Conservation (phyloP, 116 monocot species). For the Iris pallida region DNA sequence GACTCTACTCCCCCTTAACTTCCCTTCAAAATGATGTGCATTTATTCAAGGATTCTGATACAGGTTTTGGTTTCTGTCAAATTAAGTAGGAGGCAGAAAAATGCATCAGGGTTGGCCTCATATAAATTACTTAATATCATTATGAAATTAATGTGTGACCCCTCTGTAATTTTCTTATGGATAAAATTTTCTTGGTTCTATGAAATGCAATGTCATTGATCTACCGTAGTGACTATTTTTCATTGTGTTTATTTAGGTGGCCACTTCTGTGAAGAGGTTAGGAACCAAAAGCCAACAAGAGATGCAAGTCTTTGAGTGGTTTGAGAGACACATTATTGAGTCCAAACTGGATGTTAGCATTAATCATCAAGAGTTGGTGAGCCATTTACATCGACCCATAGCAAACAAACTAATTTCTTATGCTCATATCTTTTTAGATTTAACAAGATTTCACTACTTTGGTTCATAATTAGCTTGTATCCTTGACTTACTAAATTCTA, state of each 20-base stretch:
- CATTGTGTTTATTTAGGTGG: slow-evolving; percentile 42
- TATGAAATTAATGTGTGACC: too few species aligned
- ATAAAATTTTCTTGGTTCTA: background rate
- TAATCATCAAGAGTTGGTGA: slow-evolving; percentile 66
- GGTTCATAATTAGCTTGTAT: too few species aligned
- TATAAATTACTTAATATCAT: too few species aligned
- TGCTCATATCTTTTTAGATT: too few species aligned
- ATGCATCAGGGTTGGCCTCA: too few species aligned
- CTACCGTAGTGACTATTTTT: background rate
- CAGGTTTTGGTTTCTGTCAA: too few species aligned
- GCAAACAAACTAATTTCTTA: background rate
- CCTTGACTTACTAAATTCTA: too few species aligned
- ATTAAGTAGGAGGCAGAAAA: too few species aligned
- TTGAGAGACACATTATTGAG: slow-evolving; percentile 61
- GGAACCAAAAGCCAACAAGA: slow-evolving; percentile 22
- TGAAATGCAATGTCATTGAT: background rate
- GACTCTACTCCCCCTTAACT: too few species aligned
- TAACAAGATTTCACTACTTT: too few species aligned
- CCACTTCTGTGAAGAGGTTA: slow-evolving; percentile 38
- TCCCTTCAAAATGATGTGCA: too few species aligned
- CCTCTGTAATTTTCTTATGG: background rate
- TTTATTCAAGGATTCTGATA: too few species aligned
- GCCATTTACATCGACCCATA: slow-evolving; percentile 5
- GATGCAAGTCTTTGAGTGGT: slow-evolving; percentile 69
- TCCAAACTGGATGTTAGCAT: slow-evolving; percentile 73